These are phyloP conservation scores for Debaryomyces coudertii DNA, from an alignment of 1,139 yeast species.

Conservation along the genomic window DNA sequence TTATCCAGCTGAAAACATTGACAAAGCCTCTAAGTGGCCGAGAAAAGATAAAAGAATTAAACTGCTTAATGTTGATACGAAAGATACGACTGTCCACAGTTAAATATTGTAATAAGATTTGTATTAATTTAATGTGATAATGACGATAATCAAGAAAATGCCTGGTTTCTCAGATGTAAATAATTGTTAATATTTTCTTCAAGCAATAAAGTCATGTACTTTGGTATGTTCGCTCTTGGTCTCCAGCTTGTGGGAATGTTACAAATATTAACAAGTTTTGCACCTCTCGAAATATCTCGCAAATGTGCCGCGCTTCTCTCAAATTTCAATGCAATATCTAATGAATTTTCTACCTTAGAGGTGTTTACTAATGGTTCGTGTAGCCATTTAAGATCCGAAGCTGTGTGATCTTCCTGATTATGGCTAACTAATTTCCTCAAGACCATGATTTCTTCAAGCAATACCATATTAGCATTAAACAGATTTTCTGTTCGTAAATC, in stretches of 20 bases:
- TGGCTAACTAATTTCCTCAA: slow-evolving; percentile 27
- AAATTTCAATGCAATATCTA: slow-evolving; percentile 7
- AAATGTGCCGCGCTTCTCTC: slow-evolving; percentile 18
- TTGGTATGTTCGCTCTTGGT: slow-evolving; percentile 25
- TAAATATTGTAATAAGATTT: slow-evolving; percentile 8
- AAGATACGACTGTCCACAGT: slow-evolving; percentile 5
- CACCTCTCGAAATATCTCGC: slow-evolving; percentile 19
- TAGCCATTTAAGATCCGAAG: slow-evolving; percentile 25
- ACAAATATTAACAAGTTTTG: slow-evolving; percentile 13
- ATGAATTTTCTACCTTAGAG: neutral
- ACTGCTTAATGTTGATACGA: neutral
- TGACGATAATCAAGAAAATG: slow-evolving; percentile 8
- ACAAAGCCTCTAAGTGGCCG: slow-evolving; percentile 81
- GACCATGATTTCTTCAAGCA: slow-evolving; percentile 41
- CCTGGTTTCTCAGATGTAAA: slow-evolving; percentile 11
- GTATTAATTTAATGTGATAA: neutral
- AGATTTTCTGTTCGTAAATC: slow-evolving; percentile 38
- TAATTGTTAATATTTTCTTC: slow-evolving; percentile 20
- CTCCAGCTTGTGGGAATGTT: slow-evolving; percentile 21
- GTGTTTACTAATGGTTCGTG: slow-evolving; percentile 14
- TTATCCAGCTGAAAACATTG: slow-evolving; percentile 71
- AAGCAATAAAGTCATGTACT: slow-evolving; percentile 18
- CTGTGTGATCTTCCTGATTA: slow-evolving; percentile 9
- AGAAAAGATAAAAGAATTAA: slow-evolving; percentile 19
- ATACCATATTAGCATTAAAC: slow-evolving; percentile 29